Evolutionary conservation across 1,284 basidiomycete species (phyloP), one percentile per base, ranked within the genome.

Genomic region (Amylostereum areolatum): DNA sequence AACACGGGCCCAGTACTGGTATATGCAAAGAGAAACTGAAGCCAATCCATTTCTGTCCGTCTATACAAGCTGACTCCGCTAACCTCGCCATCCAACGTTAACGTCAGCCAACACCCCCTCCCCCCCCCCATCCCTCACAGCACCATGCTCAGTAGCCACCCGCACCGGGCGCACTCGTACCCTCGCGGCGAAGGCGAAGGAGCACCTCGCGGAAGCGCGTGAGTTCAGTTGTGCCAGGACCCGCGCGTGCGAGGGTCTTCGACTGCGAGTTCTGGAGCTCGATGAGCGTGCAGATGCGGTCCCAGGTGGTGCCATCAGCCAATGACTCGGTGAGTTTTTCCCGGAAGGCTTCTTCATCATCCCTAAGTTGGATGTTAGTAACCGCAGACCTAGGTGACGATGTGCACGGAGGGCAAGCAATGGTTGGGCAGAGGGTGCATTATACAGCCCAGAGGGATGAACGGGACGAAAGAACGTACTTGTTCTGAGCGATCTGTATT

Each of bases 201-300:
- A 97, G 69, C 42, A 97, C 86, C 65, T 97, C 95, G 71, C 92
- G 96, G 78, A 93, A 93, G 53, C 96, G 78, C 40, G 81, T 72
- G 51, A 98, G 75, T 63, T 99, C 97, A 1, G 88, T 92, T 39
- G 92, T 90, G 24, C 90, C 90, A n/a, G 90, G 72, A 12, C 90
- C 91, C 35, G 86, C 79, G 36, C 93, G 82, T 24, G 94, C 87
- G 59, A 94, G 81, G 1, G 95, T 98, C 76, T 98, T 99, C 74
- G 88, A 92, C 70, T 95, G 92, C 51, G 93, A 97, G 68, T 98
- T 97, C 67, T 97, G 84, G 40, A 99, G 77, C 56, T 95, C 92
- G 52, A 98, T 71, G 48, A 89, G 70, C 44, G 88, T 86, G 62
- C 86, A 88, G 62, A 99, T 95, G 29, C 96, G 85, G 59, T 93